These are phyloP conservation scores for Lindgomyces ingoldianus DNA, from an alignment of 495 filamentous ascomycete genomes.

Conservation along the genomic window DNA sequence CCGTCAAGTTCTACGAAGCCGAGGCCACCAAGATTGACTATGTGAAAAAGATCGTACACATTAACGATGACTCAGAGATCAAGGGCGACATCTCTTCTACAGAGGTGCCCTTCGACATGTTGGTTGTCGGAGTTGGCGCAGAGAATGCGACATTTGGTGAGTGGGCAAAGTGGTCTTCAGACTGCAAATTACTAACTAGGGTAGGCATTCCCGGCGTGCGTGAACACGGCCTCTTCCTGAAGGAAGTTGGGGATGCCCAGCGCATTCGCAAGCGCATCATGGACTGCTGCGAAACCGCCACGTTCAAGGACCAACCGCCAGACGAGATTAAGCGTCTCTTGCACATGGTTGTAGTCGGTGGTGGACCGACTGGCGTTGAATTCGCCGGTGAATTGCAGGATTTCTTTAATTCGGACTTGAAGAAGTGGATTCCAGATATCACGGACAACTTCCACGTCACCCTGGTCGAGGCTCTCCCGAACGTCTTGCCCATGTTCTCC, in stretches of 20 bases:
- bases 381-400: slow-evolving; percentile 98
- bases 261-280: slow-evolving; percentile 96
- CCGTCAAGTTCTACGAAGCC: slow-evolving; percentile 96
- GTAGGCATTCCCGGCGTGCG: slow-evolving; percentile 85
- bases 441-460: slow-evolving; percentile 93
- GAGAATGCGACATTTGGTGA: slow-evolving; percentile 97
- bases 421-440: slow-evolving; percentile 97
- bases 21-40: slow-evolving; percentile 96
- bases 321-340: slow-evolving; percentile 91
- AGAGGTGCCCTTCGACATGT: slow-evolving; percentile 96
- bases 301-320: slow-evolving; percentile 92
- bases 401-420: slow-evolving; percentile 96
- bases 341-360: slow-evolving; percentile 99
- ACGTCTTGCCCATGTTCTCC: slow-evolving; percentile 97
- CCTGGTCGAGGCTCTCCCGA: slow-evolving; percentile 96
- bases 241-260: slow-evolving; percentile 95
- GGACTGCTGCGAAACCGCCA: slow-evolving; percentile 98
- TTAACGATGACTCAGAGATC: slow-evolving; percentile 90
- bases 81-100: slow-evolving; percentile 80
- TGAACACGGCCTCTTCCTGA: slow-evolving; percentile 95
- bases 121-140: slow-evolving; percentile 93
- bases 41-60: slow-evolving; percentile 80
- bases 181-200: slow-evolving; percentile 18
- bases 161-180: slow-evolving; percentile 23
- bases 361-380: slow-evolving; percentile 96